Evolutionary conservation across 164 flowering plant species (phyloP), one percentile per base, ranked within the genome.

Genomic region (Paratinospora sagittata): DNA sequence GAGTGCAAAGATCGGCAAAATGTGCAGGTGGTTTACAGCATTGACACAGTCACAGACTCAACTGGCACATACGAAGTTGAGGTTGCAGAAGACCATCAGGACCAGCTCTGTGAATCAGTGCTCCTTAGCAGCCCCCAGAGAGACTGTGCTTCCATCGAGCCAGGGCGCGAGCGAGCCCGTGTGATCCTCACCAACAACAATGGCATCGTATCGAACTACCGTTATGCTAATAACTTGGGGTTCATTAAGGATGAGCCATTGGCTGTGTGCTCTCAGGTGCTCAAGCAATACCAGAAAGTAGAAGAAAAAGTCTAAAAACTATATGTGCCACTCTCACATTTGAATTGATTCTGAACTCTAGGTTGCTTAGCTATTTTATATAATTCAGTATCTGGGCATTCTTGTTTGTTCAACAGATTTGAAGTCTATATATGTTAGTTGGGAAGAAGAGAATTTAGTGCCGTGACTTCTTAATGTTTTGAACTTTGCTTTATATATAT

Each of bases 161-260:
- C 82, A 8, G 97, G 88, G 0, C 84, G 91, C 34, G 95, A 91
- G 0, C 82, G 84, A 12, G 83, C 93, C 33, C 86, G 86, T 30
- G 88, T 90, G 21, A 76, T 85, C 73, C 85, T 90, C 72, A 82
- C 86, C 66, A 24, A 70, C 76, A 55, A 74, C 91, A 91, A 90
- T 37, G 97, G 97, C 19, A 83, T 91, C 34, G 70, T 71, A 2
- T 83, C 91, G 1, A 36, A 73, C 73, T 19, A 21, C 1, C 85
- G 97, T 0, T 80, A 61, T 55, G 93, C 90, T 71, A 91, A 91
- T 70, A 67, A 81, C 55, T 43, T 91, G 81, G 89, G 87, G 13
- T 91, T 87, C 82, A 16, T 67, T 68, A 81, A 27, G 75, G 80
- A 84, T 2, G 60, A 72, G 30, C 75, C 90, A 30, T 7, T 76